Conservation (phyloP, 2,329 filamentous ascomycete species). For the Diaporthe vexans region DNA sequence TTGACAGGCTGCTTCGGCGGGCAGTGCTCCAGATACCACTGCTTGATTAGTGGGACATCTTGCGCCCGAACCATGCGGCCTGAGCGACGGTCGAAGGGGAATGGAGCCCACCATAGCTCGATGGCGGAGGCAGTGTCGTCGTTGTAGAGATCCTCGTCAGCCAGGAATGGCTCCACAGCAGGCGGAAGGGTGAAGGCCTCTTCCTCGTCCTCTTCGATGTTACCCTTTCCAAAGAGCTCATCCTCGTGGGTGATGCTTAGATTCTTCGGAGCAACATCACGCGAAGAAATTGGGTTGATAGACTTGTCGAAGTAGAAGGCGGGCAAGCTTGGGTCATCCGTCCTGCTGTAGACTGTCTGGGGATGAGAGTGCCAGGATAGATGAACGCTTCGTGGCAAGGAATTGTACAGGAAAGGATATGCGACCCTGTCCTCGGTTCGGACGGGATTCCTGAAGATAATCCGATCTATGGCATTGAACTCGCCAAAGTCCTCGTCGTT, state of each 20-base stretch:
- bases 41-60: conserved; percentile 96
- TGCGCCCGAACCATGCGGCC: conserved; percentile 97
- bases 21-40: conserved; percentile 98
- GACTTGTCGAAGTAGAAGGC: conserved; percentile 98
- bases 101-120: conserved; percentile 97
- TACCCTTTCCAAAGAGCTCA: conserved; percentile 87
- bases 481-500: conserved; percentile 99
- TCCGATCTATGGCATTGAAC: conserved; percentile 99
- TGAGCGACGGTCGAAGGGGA: conserved; percentile 93
- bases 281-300: conserved; percentile 97
- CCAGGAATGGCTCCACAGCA: conserved; percentile 88
- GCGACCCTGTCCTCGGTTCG: conserved; percentile 96
- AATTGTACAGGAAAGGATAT: conserved; percentile 96
- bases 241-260: conserved; percentile 94
- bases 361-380: conserved; percentile 95
- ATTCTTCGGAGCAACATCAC: conserved; percentile 94
- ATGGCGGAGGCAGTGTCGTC: conserved; percentile 93
- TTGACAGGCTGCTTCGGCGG: conserved; percentile 91
- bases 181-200: conserved; percentile 87
- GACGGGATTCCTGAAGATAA: conserved; percentile 96
- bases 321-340: conserved; percentile 89
- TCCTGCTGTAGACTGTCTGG: conserved; percentile 89
- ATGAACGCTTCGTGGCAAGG: conserved; percentile 92
- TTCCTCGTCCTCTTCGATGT: conserved; percentile 80
- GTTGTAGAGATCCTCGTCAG: conserved; percentile 89